Percentiles rank a stretch among this genome's conserved stretches.
These are phyloP conservation scores for Coemansia sp. DNA, from an alignment of 192 early-diverging fungal genomes.

Conservation along the genomic window DNA sequence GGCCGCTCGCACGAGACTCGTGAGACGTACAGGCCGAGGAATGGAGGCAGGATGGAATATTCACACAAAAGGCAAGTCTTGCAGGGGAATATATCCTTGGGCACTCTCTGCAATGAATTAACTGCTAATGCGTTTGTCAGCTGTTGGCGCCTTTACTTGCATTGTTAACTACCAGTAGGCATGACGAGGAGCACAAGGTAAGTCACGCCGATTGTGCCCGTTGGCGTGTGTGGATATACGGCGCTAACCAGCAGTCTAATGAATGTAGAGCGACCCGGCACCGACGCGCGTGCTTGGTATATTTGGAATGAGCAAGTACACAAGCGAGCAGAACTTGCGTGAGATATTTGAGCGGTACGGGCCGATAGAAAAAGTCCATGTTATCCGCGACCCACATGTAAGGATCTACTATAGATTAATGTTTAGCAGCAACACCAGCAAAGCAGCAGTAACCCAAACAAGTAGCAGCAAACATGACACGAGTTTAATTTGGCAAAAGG, in stretches of 20 bases:
- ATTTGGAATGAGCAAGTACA: constrained; percentile 56
- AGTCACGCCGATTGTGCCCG: neutral
- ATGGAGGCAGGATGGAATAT: neutral
- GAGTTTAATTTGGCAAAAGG: neutral
- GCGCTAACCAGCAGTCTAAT: neutral
- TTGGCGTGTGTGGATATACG: neutral
- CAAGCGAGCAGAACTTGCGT: constrained; percentile 34
- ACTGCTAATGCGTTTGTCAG: neutral
- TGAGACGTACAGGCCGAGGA: neutral
- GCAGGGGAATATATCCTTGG: neutral
- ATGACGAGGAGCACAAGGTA: constrained; percentile 25
- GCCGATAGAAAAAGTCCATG: constrained; percentile 33
- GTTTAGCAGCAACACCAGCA: constrained; percentile 4
- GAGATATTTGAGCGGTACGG: constrained; percentile 44
- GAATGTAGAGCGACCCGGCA: constrained; percentile 23
- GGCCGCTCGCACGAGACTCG: neutral
- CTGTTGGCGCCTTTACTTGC: neutral
- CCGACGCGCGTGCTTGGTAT: constrained; percentile 46
- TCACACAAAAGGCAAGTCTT: constrained; percentile 21
- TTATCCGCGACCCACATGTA: constrained; percentile 53
- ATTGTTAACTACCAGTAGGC: constrained; percentile 4
- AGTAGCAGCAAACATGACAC: constrained; percentile 3
- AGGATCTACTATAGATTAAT: constrained; percentile 11
- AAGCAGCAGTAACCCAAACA: constrained; percentile 6
- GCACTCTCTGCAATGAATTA: neutral